Conservation (phyloP, 2,329 filamentous ascomycete genomes). For the Fusarium multiceps region DNA sequence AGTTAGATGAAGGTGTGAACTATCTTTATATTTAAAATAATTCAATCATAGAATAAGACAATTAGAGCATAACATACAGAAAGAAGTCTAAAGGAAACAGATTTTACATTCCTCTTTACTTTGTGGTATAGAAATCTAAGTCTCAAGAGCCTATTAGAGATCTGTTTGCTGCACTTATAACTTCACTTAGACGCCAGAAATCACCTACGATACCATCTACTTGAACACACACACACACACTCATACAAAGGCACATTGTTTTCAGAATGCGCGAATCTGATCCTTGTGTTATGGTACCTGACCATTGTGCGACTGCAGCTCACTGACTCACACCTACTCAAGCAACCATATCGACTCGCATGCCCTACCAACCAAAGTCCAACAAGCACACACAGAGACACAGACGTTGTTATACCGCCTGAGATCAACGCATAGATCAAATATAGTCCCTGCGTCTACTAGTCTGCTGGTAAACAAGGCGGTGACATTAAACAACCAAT, state of each 20-base stretch:
- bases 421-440: background rate
- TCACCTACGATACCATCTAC: background rate
- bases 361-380: background rate
- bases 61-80: accelerated
- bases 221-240: background rate
- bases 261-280: background rate
- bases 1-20: background rate
- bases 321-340: background rate
- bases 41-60: background rate
- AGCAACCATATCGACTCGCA: background rate
- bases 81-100: background rate
- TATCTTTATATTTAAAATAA: background rate
- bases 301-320: background rate
- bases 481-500: background rate
- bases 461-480: background rate
- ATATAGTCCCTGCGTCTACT: background rate
- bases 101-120: background rate
- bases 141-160: background rate
- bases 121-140: background rate
- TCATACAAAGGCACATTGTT: background rate
- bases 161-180: background rate
- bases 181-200: background rate
- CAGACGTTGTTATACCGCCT: background rate
- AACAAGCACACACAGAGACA: background rate
- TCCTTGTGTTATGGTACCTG: background rate